phyloP scores from a whole-genome alignment of 1,284 basidiomycete species.

The Apiotrichum gracile region DNA sequence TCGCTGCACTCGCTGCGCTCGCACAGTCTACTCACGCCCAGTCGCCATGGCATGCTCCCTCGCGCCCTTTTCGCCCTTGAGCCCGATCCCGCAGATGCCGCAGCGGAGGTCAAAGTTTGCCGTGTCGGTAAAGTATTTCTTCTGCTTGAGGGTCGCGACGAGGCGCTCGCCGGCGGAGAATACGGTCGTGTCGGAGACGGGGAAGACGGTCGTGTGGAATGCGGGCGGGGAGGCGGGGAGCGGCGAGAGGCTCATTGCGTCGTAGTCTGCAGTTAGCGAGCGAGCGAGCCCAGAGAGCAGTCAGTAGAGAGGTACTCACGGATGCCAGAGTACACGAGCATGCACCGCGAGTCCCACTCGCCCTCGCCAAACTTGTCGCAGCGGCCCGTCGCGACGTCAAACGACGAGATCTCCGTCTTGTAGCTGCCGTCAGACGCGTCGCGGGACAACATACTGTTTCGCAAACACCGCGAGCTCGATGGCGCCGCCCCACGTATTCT shows the following conservation, averaged over 20 bases:
- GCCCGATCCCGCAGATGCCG: slow-evolving; percentile 53
- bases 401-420: slow-evolving; percentile 73
- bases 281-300: not conserved
- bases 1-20: no score
- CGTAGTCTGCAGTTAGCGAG: slow-evolving; percentile 57
- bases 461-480: slow-evolving; percentile 82
- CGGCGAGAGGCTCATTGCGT: slow-evolving; percentile 77
- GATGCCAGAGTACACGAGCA: slow-evolving; percentile 80
- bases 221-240: slow-evolving; percentile 64
- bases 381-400: slow-evolving; percentile 88
- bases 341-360: slow-evolving; percentile 43
- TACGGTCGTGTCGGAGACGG: slow-evolving; percentile 55
- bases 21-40: slow-evolving; percentile 57
- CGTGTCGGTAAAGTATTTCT: slow-evolving; percentile 83
- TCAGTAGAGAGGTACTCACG: slow-evolving; percentile 47
- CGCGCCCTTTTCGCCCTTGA: slow-evolving; percentile 90
- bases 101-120: slow-evolving; percentile 75
- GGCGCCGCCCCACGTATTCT: slow-evolving; percentile 84
- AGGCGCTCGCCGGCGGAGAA: slow-evolving; percentile 65
- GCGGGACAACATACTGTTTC: slow-evolving; percentile 50
- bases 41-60: slow-evolving; percentile 76
- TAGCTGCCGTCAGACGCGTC: slow-evolving; percentile 48
- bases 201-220: slow-evolving; percentile 84
- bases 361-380: slow-evolving; percentile 72
- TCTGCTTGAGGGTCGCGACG: slow-evolving; percentile 62